Evolutionary conservation across 2,329 filamentous ascomycete genomes (phyloP), one percentile per base, ranked within the genome.

Genomic region (Colletotrichum sp.): DNA sequence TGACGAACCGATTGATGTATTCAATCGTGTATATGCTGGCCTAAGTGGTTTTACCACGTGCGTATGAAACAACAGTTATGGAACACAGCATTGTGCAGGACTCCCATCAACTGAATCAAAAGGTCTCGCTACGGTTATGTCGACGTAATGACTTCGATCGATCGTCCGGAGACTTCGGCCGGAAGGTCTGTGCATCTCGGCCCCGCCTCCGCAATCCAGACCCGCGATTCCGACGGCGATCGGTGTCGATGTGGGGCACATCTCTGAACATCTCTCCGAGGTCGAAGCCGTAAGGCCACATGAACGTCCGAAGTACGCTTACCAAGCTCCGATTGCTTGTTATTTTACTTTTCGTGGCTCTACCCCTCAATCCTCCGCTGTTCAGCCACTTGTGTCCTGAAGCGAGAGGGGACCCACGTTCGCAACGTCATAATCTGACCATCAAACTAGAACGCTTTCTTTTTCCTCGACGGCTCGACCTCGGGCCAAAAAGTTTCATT

Each of bases 371-470:
- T 16, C 27, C 52, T 39, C 34, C 34, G 22, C 44, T 19, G 22
- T 59, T 39, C 44, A 55, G 16, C 61, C 57, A 71, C 34, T 32
- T 36, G 25, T 27, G 30, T 44, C 59, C 30, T 44, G 5, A 44
- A 52, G 64, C 59, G 32, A 74, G 61, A 25, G 15, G 8, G 57
- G 32, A 34, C 64, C 61, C 34, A 52, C 27, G 64, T 30, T 44
- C 34, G 25, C 34, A 39, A 49, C 70, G 74, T 69, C 74, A 69
- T 69, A 36, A 69, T 69, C 65, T 69, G 65, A 67, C 63, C 63
- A 73, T 25, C 22, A 19, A 15, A 27, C 12, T 52, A n/a, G 11
- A 30, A 44, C 36, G 30, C 44, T 76, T 76, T 69, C 71, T 76
- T 76, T 69, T 76, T 74, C 57, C 49, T 61, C 16, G 15, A 9